Percentiles rank a stretch among this genome's conserved stretches.
These are phyloP conservation scores for Tetracladium maxilliforme DNA, from an alignment of 2,329 filamentous ascomycete species.

Conservation along the genomic window DNA sequence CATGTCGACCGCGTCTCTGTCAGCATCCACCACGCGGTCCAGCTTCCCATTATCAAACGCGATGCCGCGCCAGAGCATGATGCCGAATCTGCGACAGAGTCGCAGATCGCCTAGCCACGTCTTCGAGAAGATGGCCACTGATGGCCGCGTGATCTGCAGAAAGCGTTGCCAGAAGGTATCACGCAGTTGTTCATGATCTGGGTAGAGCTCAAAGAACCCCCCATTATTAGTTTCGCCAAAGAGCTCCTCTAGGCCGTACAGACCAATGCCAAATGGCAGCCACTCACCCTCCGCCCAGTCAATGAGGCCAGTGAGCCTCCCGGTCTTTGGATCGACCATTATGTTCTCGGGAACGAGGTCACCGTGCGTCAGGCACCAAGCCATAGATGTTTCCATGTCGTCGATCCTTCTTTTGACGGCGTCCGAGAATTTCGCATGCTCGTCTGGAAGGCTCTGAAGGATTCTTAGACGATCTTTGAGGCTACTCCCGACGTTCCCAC, in stretches of 20 bases:
- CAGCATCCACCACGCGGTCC: conserved; percentile 38
- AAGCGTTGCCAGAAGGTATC: conserved; percentile 33
- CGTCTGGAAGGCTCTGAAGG: conserved; percentile 10
- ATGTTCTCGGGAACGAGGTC: conserved; percentile 44
- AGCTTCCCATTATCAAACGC: conserved; percentile 46
- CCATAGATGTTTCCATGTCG: no score
- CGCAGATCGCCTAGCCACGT: conserved; percentile 19
- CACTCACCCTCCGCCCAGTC: conserved; percentile 52
- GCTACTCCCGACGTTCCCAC: conserved; percentile 15
- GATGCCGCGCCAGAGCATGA: conserved; percentile 48
- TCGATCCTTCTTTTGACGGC: conserved; percentile 21
- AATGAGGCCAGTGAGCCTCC: conserved; percentile 34
- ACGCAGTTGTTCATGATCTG: conserved; percentile 25
- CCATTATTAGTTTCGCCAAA: conserved; percentile 27
- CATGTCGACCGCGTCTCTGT: conserved; percentile 35
- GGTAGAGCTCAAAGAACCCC: conserved; percentile 26
- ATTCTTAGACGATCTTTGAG: conserved; percentile 7
- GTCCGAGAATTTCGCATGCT: conserved; percentile 9
- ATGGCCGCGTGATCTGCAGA: no score
- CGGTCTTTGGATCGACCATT: conserved; percentile 28
- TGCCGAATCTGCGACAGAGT: conserved; percentile 33
- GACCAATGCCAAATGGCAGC: conserved; percentile 40
- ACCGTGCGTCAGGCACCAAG: conserved; percentile 44
- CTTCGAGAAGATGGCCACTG: no score
- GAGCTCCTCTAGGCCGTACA: conserved; percentile 47